Percentiles rank a stretch among this genome's conserved stretches.
Conservation (phyloP, 805 yeast species). For the Metschnikowia baotianmanensis region DNA sequence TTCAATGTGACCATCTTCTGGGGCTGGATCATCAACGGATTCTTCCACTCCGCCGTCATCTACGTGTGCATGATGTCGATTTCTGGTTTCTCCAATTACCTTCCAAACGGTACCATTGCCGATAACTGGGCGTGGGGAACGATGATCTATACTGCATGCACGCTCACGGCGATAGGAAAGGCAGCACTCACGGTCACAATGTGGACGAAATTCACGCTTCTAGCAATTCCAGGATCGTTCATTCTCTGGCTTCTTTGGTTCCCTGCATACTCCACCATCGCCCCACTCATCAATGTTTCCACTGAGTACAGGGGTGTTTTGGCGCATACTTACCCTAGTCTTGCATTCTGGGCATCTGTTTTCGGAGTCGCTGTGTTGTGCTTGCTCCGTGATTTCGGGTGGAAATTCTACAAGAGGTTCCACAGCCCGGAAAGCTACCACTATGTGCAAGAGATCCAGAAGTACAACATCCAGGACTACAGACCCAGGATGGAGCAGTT, state of each 20-base stretch:
- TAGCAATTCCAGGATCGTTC: conserved; percentile 95
- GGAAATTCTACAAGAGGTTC: conserved; percentile 94
- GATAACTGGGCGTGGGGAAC: conserved; percentile 97
- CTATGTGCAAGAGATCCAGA: conserved; percentile 94
- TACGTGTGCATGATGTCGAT: conserved; percentile 70
- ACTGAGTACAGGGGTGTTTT: conserved; percentile 81
- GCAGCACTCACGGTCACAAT: conserved; percentile 89
- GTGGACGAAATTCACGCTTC: conserved; percentile 91
- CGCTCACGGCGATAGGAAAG: conserved; percentile 87
- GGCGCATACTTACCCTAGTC: conserved; percentile 70
- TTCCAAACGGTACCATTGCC: conserved; percentile 65
- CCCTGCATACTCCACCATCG: conserved; percentile 83
- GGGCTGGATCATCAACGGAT: conserved; percentile 97
- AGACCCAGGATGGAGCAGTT: conserved; percentile 96
- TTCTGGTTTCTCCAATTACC: conserved; percentile 63
- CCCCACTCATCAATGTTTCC: conserved; percentile 81
- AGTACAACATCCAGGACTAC: conserved; percentile 87
- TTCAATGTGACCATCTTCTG: conserved; percentile 90
- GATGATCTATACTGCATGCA: conserved; percentile 81
- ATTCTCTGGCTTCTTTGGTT: conserved; percentile 78
- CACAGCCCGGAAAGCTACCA: conserved; percentile 91
- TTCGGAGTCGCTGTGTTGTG: conserved; percentile 77
- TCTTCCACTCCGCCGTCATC: conserved; percentile 85
- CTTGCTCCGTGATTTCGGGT: conserved; percentile 79
- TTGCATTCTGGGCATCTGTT: conserved; percentile 78